Conservation (phyloP, 352 stramenopile species). For the Aphanomyces stellatus region DNA sequence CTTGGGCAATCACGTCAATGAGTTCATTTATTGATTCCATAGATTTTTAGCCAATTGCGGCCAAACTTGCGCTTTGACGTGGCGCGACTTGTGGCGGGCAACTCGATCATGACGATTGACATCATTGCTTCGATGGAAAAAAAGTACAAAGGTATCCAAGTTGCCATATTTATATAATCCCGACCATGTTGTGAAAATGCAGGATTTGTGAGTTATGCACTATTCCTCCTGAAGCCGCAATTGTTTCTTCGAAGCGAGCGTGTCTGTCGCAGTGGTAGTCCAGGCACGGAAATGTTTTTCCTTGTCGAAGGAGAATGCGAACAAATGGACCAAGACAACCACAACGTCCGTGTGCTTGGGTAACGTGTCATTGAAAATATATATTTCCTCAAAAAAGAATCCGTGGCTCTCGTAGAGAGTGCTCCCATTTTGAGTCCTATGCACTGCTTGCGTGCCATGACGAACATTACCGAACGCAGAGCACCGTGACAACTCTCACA, state of each 20-base stretch:
- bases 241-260: conserved; percentile 64
- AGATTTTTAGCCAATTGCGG: conserved; percentile 79
- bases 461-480: conserved; percentile 69
- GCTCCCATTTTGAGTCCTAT: conserved; percentile 56
- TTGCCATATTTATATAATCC: not conserved
- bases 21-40: no score
- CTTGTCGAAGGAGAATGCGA: conserved; percentile 74
- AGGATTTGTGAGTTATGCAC: conserved; percentile 76
- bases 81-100: conserved; percentile 57
- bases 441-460: conserved; percentile 53
- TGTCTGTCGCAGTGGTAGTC: conserved; percentile 57
- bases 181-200: not conserved
- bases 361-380: conserved; percentile 61
- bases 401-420: no score
- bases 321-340: conserved; percentile 59
- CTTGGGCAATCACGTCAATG: not conserved
- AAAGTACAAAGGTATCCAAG: conserved; percentile 7
- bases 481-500: conserved; percentile 28
- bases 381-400: no score
- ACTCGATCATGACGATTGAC: conserved; percentile 74
- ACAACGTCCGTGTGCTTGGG: conserved; percentile 47
- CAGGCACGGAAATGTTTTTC: conserved; percentile 75
- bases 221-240: conserved; percentile 72
- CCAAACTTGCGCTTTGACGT: conserved; percentile 77
- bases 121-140: conserved; percentile 82